Base-by-base conservation (phyloP, 495 filamentous ascomycete genomes). In the Aspergillus ostianus region DNA sequence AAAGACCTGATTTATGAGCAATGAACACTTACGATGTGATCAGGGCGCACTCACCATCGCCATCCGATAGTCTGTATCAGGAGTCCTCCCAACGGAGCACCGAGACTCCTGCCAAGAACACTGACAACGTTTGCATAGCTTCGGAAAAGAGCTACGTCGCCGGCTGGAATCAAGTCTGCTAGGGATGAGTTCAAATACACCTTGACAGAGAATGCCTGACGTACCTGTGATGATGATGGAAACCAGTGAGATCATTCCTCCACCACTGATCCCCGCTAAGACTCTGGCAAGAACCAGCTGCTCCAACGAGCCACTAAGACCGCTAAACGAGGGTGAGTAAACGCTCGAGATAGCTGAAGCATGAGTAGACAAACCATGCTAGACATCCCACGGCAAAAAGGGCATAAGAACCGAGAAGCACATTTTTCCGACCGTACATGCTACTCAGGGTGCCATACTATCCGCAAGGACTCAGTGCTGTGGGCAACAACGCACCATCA, bases 361-460 rank as follows among this genome's bases (percentile, higher is more conserved):
- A 58, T 47, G 49, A n/a, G n/a, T 54, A 17, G 17, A 51, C 73
- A 56, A 58, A 76, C 75, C 67, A 71, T 45, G 66, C 61, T 26
- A 66, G 18, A 59, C 69, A 74, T 55, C 67, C 70, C 57, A 67
- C 20, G 23, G 59, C 56, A 58, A 77, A 78, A 7, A 73, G 51
- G 48, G 55, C 50, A 51, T 76, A 72, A 3, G 67, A 62, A 13
- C 48, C 30, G 9, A 78, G 45, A 23, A 73, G 48, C 8, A 66
- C 58, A 23, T 29, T 64, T 47, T 72, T 74, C n/a, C 68, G 66
- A 5, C 73, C 73, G 27, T 62, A 66, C 12, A 62, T 57, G 47
- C 70, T 69, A 59, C 73, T 73, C 12, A 67, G 32, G 4, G 44
- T 48, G 13, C 67, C 69, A 51, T 70, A 72, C 69, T 72, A 51